Base-by-base conservation (phyloP, 805 yeast genomes). In the Torulaspora indica region DNA sequence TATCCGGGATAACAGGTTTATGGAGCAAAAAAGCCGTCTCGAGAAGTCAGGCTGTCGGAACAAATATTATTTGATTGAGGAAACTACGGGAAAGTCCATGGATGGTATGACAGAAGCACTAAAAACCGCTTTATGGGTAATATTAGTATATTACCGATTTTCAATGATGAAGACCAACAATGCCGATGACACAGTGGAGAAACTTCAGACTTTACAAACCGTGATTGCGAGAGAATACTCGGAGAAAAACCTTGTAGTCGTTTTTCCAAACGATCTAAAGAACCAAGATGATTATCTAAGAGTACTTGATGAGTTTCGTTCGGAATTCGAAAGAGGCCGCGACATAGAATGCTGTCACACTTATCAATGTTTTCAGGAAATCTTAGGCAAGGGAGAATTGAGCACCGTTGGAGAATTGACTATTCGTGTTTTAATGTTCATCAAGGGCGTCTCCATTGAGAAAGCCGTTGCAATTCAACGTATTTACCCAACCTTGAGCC, bases 1-100 rank as follows among this genome's bases (percentile, higher is more conserved):
- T 40, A 88, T 93, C 36, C 75, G 76, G 47, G 99, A 93, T 64
- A 96, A 96, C 2, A 68, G 99, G 39, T 89, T 84, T 56, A 71
- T 73, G 43, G 98, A 93, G 60, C 99, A 93, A 60, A 90, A 91
- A 58, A 67, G 74, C 13, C 73, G 99, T 42, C 69, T 93, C 45
- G 74, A 73, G 40, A 76, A 81, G 60, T 76, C 93, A 0, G 88
- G 85, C 0, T 68, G 90, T 57, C 68, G 69, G 14, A 75, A 85
- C 51, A 76, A 82, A 14, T 81, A 79, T 52, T 93, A 93, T 55
- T 60, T 93, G 3, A 77, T 93, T 12, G 99, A 93, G 60, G 95
- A 87, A 48, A 76, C 75, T 4, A 74, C 76, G 25, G 57, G 73
- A 0, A 61, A 67, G n/a, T 46, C 72, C 1, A 57, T 71, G 0